Base-by-base conservation (phyloP, 2,329 filamentous ascomycete species). In the Cladophialophora bantiana region DNA sequence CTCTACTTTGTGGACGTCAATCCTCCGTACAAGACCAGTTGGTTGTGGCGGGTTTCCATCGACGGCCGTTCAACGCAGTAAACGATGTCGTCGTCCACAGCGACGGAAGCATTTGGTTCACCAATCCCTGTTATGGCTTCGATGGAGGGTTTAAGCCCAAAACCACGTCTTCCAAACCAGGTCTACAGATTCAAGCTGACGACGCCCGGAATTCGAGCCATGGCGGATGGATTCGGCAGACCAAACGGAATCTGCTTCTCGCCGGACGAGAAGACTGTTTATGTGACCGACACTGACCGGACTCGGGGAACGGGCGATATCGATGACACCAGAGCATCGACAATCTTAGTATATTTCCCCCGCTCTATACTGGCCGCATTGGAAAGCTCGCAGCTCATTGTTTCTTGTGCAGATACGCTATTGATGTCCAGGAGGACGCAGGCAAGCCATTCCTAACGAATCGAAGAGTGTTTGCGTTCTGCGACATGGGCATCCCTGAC, bases 381-480 rank as follows among this genome's bases (percentile, higher is more conserved):
- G 2, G 4, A 15, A n/a, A 6, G 34, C 31, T 9, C 13, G 13
- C 26, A 20, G 52, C 34, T 36, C 13, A 40, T 38, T n/a, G 12
- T 4, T 18, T 5, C n/a, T 26, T 26, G 26, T 18, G 12, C 13
- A 77, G 72, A 26, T 73, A 66, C 61, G 83, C 86, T 71, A 74
- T 86, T 4, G 62, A 78, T 2, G 73, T 63, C 1, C 75, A 77
- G 45, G 59, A 77, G 31, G 74, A 75, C 10, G 75, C 76, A 9
- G 34, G 42, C 15, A 71, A 74, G 12, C 77, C 73, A 0, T 83
- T 83, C 60, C 75, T 87, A 6, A 71, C 72, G 0, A 85, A 86
- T 71, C 79, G 79, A 52, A 80, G 83, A n/a, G 72, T 86, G 0
- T 87, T 88, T 70, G 82, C 85, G 1, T 83, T 81, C 67, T 79